Conservation (phyloP, 2,329 filamentous ascomycete genomes). For the Penicillium nordicum region DNA sequence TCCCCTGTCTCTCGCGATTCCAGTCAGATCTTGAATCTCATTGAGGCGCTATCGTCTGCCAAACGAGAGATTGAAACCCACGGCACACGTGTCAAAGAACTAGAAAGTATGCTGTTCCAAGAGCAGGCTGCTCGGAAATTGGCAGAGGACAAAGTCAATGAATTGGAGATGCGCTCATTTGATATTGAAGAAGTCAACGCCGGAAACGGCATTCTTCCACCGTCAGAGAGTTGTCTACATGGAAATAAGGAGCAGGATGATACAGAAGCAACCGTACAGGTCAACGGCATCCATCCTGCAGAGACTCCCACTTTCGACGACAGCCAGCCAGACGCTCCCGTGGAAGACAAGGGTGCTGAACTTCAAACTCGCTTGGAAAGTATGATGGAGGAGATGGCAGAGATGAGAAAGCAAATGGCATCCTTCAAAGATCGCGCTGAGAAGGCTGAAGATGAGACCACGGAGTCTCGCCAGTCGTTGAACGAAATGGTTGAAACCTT, state of each 20-base stretch:
- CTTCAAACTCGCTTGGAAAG: conserved; percentile 70
- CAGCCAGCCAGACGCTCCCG: conserved; percentile 29
- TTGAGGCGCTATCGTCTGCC: conserved; percentile 77
- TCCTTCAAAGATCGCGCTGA: conserved; percentile 74
- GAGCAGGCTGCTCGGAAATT: conserved; percentile 78
- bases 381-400: conserved; percentile 75
- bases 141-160: conserved; percentile 77
- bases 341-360: conserved; percentile 41
- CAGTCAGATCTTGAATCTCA: conserved; percentile 77
- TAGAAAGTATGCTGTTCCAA: conserved; percentile 73
- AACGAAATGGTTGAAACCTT: conserved; percentile 86
- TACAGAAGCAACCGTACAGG: conserved; percentile 1
- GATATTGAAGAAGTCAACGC: conserved; percentile 42
- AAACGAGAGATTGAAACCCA: conserved; percentile 88
- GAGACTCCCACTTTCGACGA: conserved; percentile 13
- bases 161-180: conserved; percentile 59
- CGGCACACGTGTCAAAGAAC: conserved; percentile 70
- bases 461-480: conserved; percentile 68
- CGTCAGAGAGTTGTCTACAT: conserved; percentile 19
- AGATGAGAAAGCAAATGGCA: conserved; percentile 76
- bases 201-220: conserved; percentile 50
- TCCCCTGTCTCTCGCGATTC: conserved; percentile 54
- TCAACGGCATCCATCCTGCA: conserved; percentile 10
- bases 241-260: conserved; percentile 8
- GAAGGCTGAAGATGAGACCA: conserved; percentile 72